These are phyloP conservation scores for Chlamydomonas incerta DNA, from an alignment of 139 green algal genomes.

Conservation along the genomic window DNA sequence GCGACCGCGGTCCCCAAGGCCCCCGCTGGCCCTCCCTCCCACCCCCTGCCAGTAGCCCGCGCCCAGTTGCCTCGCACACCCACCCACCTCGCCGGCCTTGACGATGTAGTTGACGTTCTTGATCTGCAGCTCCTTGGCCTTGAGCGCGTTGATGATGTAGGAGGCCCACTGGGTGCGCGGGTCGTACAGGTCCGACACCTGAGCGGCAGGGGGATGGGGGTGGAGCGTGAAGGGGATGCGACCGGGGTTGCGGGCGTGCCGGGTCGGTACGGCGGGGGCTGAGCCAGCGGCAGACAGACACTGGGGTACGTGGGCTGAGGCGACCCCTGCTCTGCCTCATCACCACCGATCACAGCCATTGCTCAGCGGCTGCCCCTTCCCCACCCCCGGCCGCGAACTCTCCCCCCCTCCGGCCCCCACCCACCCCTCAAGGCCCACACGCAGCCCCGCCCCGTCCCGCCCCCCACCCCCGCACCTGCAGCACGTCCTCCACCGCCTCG, in stretches of 20 bases:
- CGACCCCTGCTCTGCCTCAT: too few species aligned
- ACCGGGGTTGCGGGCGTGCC: neutral
- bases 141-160: constrained; percentile 97
- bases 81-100: constrained; percentile 71
- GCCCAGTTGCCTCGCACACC: too few species aligned
- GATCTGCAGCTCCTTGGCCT: constrained; percentile 97
- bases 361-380: too few species aligned
- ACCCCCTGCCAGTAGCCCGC: too few species aligned
- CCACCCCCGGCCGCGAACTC: too few species aligned
- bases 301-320: too few species aligned
- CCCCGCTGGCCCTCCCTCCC: too few species aligned
- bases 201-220: neutral
- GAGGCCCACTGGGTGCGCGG: constrained; percentile 94
- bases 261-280: too few species aligned
- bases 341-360: too few species aligned
- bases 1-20: too few species aligned
- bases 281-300: too few species aligned
- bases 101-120: constrained; percentile 97
- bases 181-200: constrained; percentile 95
- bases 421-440: neutral
- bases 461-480: constrained; percentile 69
- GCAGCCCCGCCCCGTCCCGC: neutral
- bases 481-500: constrained; percentile 95
- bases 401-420: too few species aligned
- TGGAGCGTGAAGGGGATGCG: neutral